Base-by-base conservation (phyloP, 306 rosid species). In the Calophaca sinica region DNA sequence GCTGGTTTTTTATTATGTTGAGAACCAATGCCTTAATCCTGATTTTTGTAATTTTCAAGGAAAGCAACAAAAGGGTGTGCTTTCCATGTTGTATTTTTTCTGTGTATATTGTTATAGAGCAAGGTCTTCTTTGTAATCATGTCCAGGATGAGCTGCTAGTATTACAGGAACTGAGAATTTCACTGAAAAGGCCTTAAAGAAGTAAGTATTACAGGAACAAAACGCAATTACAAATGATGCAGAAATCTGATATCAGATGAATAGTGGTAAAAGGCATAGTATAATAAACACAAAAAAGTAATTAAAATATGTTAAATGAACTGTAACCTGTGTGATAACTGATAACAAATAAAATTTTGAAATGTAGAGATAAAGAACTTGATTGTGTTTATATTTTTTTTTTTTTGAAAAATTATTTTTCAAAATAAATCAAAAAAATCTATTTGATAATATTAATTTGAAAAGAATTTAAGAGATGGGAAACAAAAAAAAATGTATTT, bases 61-160 rank as follows among this genome's bases (percentile, higher is more conserved):
- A 76, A 51, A 72, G 78, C 59, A 78, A 72, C 61, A 65, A 72
- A 31, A 72, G 58, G 73, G 62, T 77, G 54, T 66, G 48, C 70
- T 68, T 68, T 69, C 41, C 52, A 20, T 70, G 11, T 2, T 78
- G 82, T 77, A 32, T 66, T 13, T 72, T 55, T 59, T 73, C 29
- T 79, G 79, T 83, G 87, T 77, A 88, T 77, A 92, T 83, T 81
- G 75, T 9, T 62, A 6, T 62, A 59, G 82, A 39, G 70, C 50
- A 81, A 76, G 80, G 45, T 50, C 65, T 55, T 33, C 69, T 29
- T 65, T 44, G 29, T 7, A 45, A 67, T 62, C 53, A 70, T n/a
- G 44, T 52, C 14, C 52, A 72, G 52, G 15, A 58, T 72, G 52
- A 82, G 50, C 20, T 64, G 31, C 0, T 62, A 44, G 74, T 33